Conservation (phyloP, 2,329 filamentous ascomycete species). For the Tolypocladium album region DNA sequence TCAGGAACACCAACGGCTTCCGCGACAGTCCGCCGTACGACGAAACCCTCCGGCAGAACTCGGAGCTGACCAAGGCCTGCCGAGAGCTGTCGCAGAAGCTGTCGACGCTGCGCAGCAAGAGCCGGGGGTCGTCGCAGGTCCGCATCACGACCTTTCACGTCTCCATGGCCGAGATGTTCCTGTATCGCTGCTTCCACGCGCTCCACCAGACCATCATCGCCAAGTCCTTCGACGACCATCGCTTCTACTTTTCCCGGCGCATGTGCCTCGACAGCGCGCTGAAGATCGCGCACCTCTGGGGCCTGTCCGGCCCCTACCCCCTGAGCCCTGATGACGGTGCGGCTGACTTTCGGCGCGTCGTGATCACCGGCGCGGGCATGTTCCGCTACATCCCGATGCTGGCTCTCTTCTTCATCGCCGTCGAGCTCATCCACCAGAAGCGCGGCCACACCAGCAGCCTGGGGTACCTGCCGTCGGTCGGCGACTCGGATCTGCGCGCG, state of each 20-base stretch:
- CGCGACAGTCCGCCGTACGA: conserved; percentile 31
- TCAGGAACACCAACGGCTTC: conserved; percentile 36
- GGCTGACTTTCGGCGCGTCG: conserved; percentile 19
- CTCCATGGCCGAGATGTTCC: conserved; percentile 28
- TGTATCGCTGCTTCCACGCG: conserved; percentile 37
- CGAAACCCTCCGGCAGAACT: conserved; percentile 33
- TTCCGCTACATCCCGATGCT: conserved; percentile 31
- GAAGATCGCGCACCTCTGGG: conserved; percentile 22
- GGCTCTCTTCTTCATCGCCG: conserved; percentile 28
- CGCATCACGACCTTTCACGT: conserved; percentile 27
- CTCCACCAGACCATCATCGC: conserved; percentile 42
- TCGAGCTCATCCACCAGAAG: conserved; percentile 35
- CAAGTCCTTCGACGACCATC: conserved; percentile 31
- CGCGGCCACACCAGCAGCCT: conserved; percentile 26
- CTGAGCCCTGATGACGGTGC: conserved; percentile 6
- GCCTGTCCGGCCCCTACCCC: conserved; percentile 11
- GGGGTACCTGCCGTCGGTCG: conserved; percentile 17
- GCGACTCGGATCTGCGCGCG: conserved; percentile 18
- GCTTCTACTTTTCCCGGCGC: conserved; percentile 43
- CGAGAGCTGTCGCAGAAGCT: conserved; percentile 20
- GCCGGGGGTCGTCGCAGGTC: conserved; percentile 4
- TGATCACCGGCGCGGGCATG: conserved; percentile 27
- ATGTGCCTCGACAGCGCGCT: conserved; percentile 32
- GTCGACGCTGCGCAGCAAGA: conserved; percentile 21
- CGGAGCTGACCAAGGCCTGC: conserved; percentile 30